Evolutionary conservation across 768 basidiomycete species (phyloP), one percentile per base, ranked within the genome.

Genomic region (Leccinum disarticulatum): DNA sequence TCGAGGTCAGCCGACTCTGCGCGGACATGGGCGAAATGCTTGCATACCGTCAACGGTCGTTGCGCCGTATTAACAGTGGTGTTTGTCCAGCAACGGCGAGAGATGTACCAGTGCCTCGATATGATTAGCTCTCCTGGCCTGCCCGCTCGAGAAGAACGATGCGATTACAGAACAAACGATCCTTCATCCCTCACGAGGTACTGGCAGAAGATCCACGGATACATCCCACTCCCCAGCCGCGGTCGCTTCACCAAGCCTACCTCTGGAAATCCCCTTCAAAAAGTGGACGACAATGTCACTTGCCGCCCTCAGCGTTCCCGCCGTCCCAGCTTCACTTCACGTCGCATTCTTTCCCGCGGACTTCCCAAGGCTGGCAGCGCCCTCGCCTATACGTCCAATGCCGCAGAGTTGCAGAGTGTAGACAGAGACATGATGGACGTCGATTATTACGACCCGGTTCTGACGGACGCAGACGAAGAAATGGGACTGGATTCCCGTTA

Each of bases 1-100:
- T 22, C 47, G 27, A 28, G 15, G 59, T 55, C 15, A 51, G 62
- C 51, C 9, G 33, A 15, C 17, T 8, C 4, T 19, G 6, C 15
- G 27, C 17, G 19, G 17, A 10, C n/a, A 13, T 15, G 30, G 25
- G 30, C n/a, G 28, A 13, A n/a, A 22, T 47, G 8, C 19, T 76
- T 71, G 61, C 77, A 41, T 62, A 85, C 88, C 88, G 30, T 83
- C 76, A 22, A 92, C 88, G 3, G 80, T 83, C 11, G 83, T 81
- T 19, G 82, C 83, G 62, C 88, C 89, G 22, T 6, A 2, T 3
- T 8, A 27, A 2, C 4, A 14, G 4, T 50, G 27, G 3, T 33
- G 17, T n/a, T 50, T 28, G 54, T 55, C 3, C 43, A 74, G 71
- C 53, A 67, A 64, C 2, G 69, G 73, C 6, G 63, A 66, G 52